Conservation (phyloP, 768 basidiomycete species). For the Trametes punicea region DNA sequence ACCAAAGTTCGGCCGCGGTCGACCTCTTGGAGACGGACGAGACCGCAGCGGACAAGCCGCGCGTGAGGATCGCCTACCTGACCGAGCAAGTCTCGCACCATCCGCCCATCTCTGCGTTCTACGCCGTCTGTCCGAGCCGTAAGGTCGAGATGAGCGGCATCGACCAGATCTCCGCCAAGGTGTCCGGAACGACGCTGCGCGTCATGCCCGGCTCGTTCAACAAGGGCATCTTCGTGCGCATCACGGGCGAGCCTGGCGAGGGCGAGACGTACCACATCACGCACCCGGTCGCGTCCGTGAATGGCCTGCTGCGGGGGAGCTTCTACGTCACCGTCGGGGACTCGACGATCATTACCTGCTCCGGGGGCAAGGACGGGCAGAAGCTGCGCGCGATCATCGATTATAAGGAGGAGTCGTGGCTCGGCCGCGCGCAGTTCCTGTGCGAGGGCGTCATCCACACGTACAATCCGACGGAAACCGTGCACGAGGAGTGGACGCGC, state of each 20-base stretch:
- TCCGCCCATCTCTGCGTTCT: slow-evolving; percentile 88
- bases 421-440: slow-evolving; percentile 81
- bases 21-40: slow-evolving; percentile 35
- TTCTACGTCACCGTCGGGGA: slow-evolving; percentile 90
- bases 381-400: slow-evolving; percentile 82
- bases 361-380: slow-evolving; percentile 53
- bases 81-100: slow-evolving; percentile 98
- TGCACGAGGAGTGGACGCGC: slow-evolving; percentile 72
- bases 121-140: slow-evolving; percentile 70
- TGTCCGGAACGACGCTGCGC: slow-evolving; percentile 83
- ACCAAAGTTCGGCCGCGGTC: slow-evolving; percentile 31
- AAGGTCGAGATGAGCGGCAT: slow-evolving; percentile 72
- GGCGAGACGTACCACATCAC: slow-evolving; percentile 87
- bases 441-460: slow-evolving; percentile 89
- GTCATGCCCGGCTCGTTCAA: slow-evolving; percentile 82
- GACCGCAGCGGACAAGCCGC: slow-evolving; percentile 30
- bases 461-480: slow-evolving; percentile 59
- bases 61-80: slow-evolving; percentile 70
- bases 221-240: slow-evolving; percentile 81
- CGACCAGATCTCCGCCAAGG: slow-evolving; percentile 92
- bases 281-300: slow-evolving; percentile 86
- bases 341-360: slow-evolving; percentile 77
- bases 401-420: slow-evolving; percentile 98
- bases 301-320: slow-evolving; percentile 86
- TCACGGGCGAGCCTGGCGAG: slow-evolving; percentile 69